Base-by-base conservation (phyloP, 1,284 basidiomycete species). In the Xerocomus nothofagi region DNA sequence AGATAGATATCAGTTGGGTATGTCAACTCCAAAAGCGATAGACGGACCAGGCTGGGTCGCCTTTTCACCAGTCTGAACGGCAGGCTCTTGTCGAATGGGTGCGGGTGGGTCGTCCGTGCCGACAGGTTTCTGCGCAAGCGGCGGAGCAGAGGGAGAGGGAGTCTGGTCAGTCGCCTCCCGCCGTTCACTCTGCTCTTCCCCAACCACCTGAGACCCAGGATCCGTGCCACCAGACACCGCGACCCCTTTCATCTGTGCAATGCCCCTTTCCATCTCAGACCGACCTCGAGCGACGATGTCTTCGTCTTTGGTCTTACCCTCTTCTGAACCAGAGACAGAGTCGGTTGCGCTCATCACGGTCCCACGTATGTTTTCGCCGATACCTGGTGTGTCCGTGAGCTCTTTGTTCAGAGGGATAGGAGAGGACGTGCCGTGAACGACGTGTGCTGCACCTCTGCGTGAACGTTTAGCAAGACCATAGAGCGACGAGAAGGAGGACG, bases 311-410 rank as follows among this genome's bases (percentile, higher is more conserved):
- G 41, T 24, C 9, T 52, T 57, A 2, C 40, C 43, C 29, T 53
- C 44, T 1, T 39, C 44, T 0, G 56, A 44, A 18, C 53, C 55
- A 1, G 61, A 44, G 12, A 51, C 27, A 0, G 56, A 48, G 33
- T 69, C 68, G 11, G 63, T 49, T 4, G 63, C 55, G 8, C 67
- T 56, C 46, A 70, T 45, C 21, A 63, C 51, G 0, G 69, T 58
- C 1, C 69, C 67, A 11, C 68, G 65, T 12, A 69, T 45, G 27
- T 55, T 57, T 27, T 69, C 67, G n/a, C 68, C 63, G 0, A 71
- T 15, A 2, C 67, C 67, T 68, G 45, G 26, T 15, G 33, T 11
- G 4, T 9, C 2, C 9, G 31, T 43, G 4, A 49, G 33, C 39
- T 12, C 11, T 1, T n/a, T 9, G 21, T 14, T 36, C 5, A 1